Evolutionary conservation across 345 rosid species (phyloP), one percentile per base, ranked within the genome.

Genomic region (Orychophragmus violaceus): DNA sequence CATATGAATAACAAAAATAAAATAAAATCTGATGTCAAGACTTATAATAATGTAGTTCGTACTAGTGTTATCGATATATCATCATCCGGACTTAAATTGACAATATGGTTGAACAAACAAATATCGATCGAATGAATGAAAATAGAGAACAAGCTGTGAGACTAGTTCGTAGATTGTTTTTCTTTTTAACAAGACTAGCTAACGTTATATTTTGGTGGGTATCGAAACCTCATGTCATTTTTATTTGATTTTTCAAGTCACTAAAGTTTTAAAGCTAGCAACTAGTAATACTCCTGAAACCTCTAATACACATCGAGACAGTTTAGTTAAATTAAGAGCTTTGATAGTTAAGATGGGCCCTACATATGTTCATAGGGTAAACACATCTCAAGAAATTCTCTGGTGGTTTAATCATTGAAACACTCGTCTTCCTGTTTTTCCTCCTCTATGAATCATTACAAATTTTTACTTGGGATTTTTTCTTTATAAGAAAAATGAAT

Each of bases 391-490:
- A 79, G 66, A 69, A 35, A 52, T 64, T 49, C 65, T 57, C 23
- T 49, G 30, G 62, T 55, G 55, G 74, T 69, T 58, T 69, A 68
- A 59, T 76, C 76, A 75, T 75, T 71, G 54, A 37, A 57, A 75
- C 74, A 69, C 59, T 36, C 58, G 63, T 62, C 60, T 44, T 21
- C 46, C 59, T 16, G 25, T 2, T 30, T 39, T 68, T 65, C 67
- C 66, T 78, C 76, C 41, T 42, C 45, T 17, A 28, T 57, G 66
- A 63, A 62, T 62, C 66, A 54, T 66, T 60, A 75, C 58, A 76
- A 75, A 48, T 66, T 22, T 23, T 22, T 23, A 22, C 74, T 59
- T 42, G 50, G 4, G n/a, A n/a, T 2, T 41, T 39, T 9, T 61
- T n/a, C n/a, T 29, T 14, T 1, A 7, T 16, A 52, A 30, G 12